These are phyloP conservation scores for Suhomyces faveliae DNA, from an alignment of 805 yeast genomes.

Conservation along the genomic window DNA sequence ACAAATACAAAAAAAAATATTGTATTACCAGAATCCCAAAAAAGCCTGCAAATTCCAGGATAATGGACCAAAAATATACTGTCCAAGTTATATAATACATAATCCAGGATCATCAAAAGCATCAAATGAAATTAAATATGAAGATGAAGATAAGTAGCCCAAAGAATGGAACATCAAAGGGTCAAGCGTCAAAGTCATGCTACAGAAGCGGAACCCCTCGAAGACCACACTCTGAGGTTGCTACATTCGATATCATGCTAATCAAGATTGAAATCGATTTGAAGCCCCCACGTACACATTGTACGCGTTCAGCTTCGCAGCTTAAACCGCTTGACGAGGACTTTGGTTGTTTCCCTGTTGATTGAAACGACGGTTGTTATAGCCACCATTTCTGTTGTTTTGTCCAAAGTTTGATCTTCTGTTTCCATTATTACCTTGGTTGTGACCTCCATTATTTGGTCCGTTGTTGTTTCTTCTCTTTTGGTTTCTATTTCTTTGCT, in stretches of 20 bases:
- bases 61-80: background rate
- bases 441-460: constrained; percentile 17
- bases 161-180: background rate
- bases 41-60: constrained; percentile 4
- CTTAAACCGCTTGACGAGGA: constrained; percentile 5
- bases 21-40: constrained; percentile 6
- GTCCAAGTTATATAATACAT: constrained; percentile 7
- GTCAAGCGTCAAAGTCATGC: background rate
- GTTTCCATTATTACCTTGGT: constrained; percentile 14
- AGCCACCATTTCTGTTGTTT: constrained; percentile 26
- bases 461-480: constrained; percentile 42
- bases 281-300: background rate
- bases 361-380: constrained; percentile 23
- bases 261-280: background rate
- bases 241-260: background rate
- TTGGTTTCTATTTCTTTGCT: constrained; percentile 48
- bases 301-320: background rate
- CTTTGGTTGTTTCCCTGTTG: constrained; percentile 12
- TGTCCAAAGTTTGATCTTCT: constrained; percentile 18
- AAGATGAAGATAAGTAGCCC: background rate
- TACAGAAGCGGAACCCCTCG: background rate
- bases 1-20: constrained; percentile 4
- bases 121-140: constrained; percentile 1
- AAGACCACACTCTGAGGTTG: background rate
- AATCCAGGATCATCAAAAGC: constrained; percentile 6